These are phyloP conservation scores for Chalciporus chontae DNA, from an alignment of 768 basidiomycete species.

Conservation along the genomic window DNA sequence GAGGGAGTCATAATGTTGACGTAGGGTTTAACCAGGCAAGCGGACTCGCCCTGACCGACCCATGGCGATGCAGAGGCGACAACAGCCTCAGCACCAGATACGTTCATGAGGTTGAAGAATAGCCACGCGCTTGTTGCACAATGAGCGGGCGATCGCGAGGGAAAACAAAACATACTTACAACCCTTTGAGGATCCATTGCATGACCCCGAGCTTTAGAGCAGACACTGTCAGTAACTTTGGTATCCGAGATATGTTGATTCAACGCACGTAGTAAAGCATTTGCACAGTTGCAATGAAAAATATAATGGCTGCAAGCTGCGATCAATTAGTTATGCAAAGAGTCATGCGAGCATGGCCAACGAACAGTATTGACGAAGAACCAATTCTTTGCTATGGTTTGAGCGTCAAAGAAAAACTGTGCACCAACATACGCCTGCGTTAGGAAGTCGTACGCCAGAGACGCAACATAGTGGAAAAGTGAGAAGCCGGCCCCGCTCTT, in stretches of 20 bases:
- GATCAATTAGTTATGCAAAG: conserved; percentile 13
- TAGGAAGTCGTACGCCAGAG: conserved; percentile 78
- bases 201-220: conserved; percentile 64
- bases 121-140: conserved; percentile 67
- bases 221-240: not conserved
- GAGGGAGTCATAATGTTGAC: conserved; percentile 82
- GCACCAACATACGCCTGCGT: conserved; percentile 65
- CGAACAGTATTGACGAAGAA: conserved; percentile 79
- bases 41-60: conserved; percentile 88
- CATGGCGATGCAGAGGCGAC: conserved; percentile 93
- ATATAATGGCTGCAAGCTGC: conserved; percentile 77
- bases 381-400: conserved; percentile 66
- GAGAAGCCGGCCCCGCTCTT: conserved; percentile 80
- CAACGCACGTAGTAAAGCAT: conserved; percentile 73
- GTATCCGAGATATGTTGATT: not conserved
- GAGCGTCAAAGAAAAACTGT: conserved; percentile 76
- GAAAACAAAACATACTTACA: conserved; percentile 43
- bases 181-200: conserved; percentile 89
- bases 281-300: conserved; percentile 91
- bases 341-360: conserved; percentile 8
- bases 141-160: not conserved
- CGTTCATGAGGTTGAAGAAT: conserved; percentile 88
- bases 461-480: conserved; percentile 82
- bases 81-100: conserved; percentile 93
- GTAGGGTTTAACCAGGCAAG: conserved; percentile 81